These are phyloP conservation scores for Aspergillus sp. DNA, from an alignment of 2,329 filamentous ascomycete genomes.

Conservation along the genomic window DNA sequence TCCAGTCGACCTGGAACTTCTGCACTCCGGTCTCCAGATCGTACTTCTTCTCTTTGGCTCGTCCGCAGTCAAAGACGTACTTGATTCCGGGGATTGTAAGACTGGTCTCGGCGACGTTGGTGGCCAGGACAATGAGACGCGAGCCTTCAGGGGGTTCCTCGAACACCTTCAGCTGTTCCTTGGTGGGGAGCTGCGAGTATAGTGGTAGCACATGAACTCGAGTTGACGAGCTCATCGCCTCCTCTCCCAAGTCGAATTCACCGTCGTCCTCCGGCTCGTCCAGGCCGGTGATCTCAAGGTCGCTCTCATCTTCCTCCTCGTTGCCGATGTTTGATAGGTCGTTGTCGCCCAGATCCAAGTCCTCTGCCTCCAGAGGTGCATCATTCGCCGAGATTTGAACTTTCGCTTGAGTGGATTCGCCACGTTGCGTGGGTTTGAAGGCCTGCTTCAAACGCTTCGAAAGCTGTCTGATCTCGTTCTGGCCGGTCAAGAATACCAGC, in stretches of 20 bases:
- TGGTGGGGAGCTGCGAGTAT: slow-evolving; percentile 87
- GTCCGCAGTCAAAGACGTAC: slow-evolving; percentile 93
- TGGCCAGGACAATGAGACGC: slow-evolving; percentile 83
- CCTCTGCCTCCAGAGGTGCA: slow-evolving; percentile 77
- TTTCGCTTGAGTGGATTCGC: slow-evolving; percentile 57
- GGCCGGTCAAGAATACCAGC: slow-evolving; percentile 89
- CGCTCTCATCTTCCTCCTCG: slow-evolving; percentile 54
- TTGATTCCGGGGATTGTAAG: slow-evolving; percentile 92
- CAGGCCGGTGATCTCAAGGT: slow-evolving; percentile 60
- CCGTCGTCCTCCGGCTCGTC: slow-evolving; percentile 59
- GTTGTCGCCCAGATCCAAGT: slow-evolving; percentile 73
- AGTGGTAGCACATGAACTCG: slow-evolving; percentile 86
- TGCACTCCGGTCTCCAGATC: slow-evolving; percentile 88
- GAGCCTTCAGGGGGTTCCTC: slow-evolving; percentile 78
- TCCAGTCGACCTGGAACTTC: slow-evolving; percentile 92
- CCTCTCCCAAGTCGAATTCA: slow-evolving; percentile 66
- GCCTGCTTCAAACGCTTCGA: slow-evolving; percentile 72
- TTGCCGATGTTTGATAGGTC: slow-evolving; percentile 49
- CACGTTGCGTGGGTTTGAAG: slow-evolving; percentile 55
- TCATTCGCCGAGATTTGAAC: slow-evolving; percentile 75
- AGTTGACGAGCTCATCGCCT: slow-evolving; percentile 58
- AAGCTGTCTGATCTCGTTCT: slow-evolving; percentile 85
- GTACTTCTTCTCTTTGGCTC: slow-evolving; percentile 88
- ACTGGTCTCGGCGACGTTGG: slow-evolving; percentile 96
- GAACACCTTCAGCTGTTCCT: slow-evolving; percentile 88